Base-by-base conservation (phyloP, 805 yeast genomes). In the Saccharomycopsis sp. region DNA sequence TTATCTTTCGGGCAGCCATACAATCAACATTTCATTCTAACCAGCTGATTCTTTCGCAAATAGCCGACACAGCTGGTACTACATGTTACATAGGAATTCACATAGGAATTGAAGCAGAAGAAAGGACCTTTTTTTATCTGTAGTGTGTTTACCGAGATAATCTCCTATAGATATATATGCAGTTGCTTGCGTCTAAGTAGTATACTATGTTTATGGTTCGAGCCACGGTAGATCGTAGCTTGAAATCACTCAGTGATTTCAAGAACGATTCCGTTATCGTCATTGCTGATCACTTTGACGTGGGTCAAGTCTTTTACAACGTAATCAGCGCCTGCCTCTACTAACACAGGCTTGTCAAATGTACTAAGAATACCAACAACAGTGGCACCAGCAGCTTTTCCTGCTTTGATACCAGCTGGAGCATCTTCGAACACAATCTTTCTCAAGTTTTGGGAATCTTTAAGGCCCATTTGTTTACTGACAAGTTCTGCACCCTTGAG, bases 301-400 rank as follows among this genome's bases (percentile, higher is more conserved):
- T 79, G 76, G 50, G 79, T 75, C 72, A 87, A 79, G 74, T 87
- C 89, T 68, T 84, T 81, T 61, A 89, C 89, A 57, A 88, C 91
- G 69, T 84, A 86, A 67, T 83, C 86, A 63, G 95, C 95, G 65
- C 96, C 96, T 57, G 88, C 81, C 57, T 76, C 80, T 72, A 83
- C 79, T 59, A 89, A 85, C 68, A 79, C 79, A 12, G 56, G 56
- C 14, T 46, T 29, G 63, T 79, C 83, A 71, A 86, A 87, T 56
- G 94, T 83, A 61, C 92, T 85, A 64, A 91, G 87, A 71, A 89
- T 85, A 68, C 95, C 96, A 65, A 89, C 82, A 61, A 87, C 85
- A 68, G 80, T 77, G 70, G 94, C 90, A 60, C 91, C 95, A 24
- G 94, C 91, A 57, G 79, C 87, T 68, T 83, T 82, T 68, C 95